Base-by-base conservation (phyloP, 1,139 yeast species). In the Nakaseomyces sp. region DNA sequence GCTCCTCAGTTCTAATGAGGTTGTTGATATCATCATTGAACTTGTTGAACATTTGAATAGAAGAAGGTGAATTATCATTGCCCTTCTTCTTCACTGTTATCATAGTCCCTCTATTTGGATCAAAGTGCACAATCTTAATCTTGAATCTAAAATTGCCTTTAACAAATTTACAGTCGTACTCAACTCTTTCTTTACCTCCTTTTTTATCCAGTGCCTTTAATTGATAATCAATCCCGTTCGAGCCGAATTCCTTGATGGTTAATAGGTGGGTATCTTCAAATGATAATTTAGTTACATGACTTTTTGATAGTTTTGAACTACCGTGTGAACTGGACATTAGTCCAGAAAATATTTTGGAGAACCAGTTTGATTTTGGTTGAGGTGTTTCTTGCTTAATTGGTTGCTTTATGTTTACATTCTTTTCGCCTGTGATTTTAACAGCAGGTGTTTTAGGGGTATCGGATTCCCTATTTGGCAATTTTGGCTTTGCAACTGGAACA, bases 221-320 rank as follows among this genome's bases (percentile, higher is more conserved):
- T 19, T 52, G 50, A 43, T 56, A 58, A 28, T 53, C 59, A 28
- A 61, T 51, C n/a, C 53, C 55, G 32, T 53, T 48, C 29, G 52
- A 52, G 12, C 53, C 53, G 44, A 61, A 55, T 37, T 56, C 56
- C 32, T 50, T 48, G 17, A 60, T 36, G n/a, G 58, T 50, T 13
- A 59, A 28, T 39, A 52, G 45, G 44, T 60, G 60, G 12, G 54
- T 53, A 26, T 56, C 56, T 42, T 61, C 64, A 44, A 59, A 60
- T 2, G 60, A 44, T 4, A 58, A 46, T 8, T 19, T 43, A 3
- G 60, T 53, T 10, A 36, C 35, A 43, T 60, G 61, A 28, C 52
- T 51, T 24, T 44, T 45, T 2, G 47, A 37, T 8, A 52, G 38
- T 19, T 44, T 47, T 5, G 46, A 37, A 7, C 41, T 40, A 5